These are phyloP conservation scores for Fusarium papillatum DNA, from an alignment of 2,329 filamentous ascomycete species.

Conservation along the genomic window DNA sequence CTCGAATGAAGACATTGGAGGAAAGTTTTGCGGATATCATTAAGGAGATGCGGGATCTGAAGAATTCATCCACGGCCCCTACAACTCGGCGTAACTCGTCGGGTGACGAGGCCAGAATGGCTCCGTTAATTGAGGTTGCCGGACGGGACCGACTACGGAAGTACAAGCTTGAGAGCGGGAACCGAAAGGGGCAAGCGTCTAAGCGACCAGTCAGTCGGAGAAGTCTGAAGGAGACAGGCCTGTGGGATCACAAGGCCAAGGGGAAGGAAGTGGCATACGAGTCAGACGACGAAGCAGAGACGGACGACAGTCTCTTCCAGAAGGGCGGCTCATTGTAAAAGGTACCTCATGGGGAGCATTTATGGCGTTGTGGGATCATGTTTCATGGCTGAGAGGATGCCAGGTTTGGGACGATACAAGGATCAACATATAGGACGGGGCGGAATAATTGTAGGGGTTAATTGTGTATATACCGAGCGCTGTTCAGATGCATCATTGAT, in stretches of 20 bases:
- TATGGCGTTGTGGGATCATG: constrained; percentile 32
- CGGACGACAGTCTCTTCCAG: constrained; percentile 44
- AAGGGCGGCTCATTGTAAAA: constrained; percentile 59
- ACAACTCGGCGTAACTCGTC: constrained; percentile 67
- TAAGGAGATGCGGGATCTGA: constrained; percentile 79
- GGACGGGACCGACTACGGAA: constrained; percentile 46
- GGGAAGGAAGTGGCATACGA: constrained; percentile 60
- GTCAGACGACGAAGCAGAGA: constrained; percentile 52
- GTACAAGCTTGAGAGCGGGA: constrained; percentile 40
- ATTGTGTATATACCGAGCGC: constrained; percentile 27
- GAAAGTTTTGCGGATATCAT: constrained; percentile 92
- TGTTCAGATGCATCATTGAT: constrained; percentile 22
- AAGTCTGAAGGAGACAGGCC: constrained; percentile 56
- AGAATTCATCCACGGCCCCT: constrained; percentile 59
- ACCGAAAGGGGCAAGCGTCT: constrained; percentile 45
- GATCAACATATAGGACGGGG: constrained; percentile 15
- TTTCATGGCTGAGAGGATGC: constrained; percentile 11
- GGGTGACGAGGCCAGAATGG: constrained; percentile 53
- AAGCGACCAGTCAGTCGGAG: constrained; percentile 55
- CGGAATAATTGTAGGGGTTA: constrained; percentile 38
- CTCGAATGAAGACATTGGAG: constrained; percentile 93
- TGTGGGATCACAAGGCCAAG: constrained; percentile 58
- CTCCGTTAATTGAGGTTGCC: constrained; percentile 51
- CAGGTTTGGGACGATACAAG: background rate
- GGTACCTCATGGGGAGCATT: constrained; percentile 34